Evolutionary conservation across 306 rosid species (phyloP).

Genomic region (Glycine tomentella): DNA sequence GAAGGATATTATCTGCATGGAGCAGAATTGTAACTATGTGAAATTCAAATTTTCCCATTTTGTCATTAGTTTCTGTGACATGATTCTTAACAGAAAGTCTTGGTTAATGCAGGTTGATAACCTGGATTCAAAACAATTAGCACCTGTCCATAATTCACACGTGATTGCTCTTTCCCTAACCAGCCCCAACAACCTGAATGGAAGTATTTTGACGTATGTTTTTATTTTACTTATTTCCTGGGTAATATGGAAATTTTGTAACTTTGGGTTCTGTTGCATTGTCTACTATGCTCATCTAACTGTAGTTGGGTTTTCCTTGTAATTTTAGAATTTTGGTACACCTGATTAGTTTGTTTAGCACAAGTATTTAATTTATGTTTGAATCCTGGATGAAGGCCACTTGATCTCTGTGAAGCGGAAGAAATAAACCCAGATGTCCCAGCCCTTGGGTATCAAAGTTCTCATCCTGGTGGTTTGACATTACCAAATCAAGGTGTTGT

Average conservation of each 20-base stretch:
- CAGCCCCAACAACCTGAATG: slow-evolving; percentile 70
- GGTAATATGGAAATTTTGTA: neutral
- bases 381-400: slow-evolving; percentile 73
- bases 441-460: slow-evolving; percentile 64
- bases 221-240: neutral
- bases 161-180: slow-evolving; percentile 63
- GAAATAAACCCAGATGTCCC: slow-evolving; percentile 63
- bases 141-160: slow-evolving; percentile 70
- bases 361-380: slow-evolving; percentile 23
- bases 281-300: slow-evolving; percentile 7
- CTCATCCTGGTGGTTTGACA: slow-evolving; percentile 68
- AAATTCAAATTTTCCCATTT: slow-evolving; percentile 4
- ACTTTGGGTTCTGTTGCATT: slow-evolving; percentile 30
- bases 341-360: slow-evolving; percentile 6
- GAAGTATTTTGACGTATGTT: slow-evolving; percentile 75
- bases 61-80: neutral
- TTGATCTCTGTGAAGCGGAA: slow-evolving; percentile 77
- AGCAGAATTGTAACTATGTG: neutral
- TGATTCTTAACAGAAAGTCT: slow-evolving; percentile 30
- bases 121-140: slow-evolving; percentile 69
- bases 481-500: slow-evolving; percentile 69
- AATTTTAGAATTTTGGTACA: slow-evolving; percentile 21
- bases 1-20: slow-evolving; percentile 1
- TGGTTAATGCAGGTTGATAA: slow-evolving; percentile 57
- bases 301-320: slow-evolving; percentile 1